Base-by-base conservation (phyloP, 768 basidiomycete genomes). In the Agaricus sinodeliciosus region DNA sequence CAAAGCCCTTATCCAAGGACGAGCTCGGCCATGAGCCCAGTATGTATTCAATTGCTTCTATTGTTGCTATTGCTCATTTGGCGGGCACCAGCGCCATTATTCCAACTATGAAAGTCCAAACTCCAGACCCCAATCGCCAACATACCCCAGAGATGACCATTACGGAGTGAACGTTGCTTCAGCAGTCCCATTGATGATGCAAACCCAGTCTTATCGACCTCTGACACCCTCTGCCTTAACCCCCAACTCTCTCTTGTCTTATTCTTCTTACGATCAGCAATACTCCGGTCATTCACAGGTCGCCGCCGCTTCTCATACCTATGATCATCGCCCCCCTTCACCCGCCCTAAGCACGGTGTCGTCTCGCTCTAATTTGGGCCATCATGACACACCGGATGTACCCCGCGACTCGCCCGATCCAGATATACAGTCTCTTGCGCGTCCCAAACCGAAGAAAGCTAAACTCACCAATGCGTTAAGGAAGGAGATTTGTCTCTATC, bases 391-490 rank as follows among this genome's bases (percentile, higher is more conserved):
- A 22, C 61, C 60, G 34, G 53, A 55, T 27, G 56, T 59, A 7
- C 52, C 59, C 37, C 57, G 35, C 43, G 63, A 26, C 60, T 63
- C 48, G 42, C 57, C 15, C 57, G 54, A 54, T 19, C 45, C 39
- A 12, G 52, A 54, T 28, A 13, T 40, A 9, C 15, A 12, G 15
- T 48, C 44, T 4, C 53, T 56, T 28, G 39, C 56, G n/a, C 34
- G 41, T n/a, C 45, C 53, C 15, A 58, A 49, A 36, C 45, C 39
- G 16, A 54, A 54, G 28, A 54, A 54, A 39, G 52, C 52, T 18
- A 82, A 86, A 46, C 80, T 94, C 40, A 82, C 80, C 62, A 86
- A 86, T 63, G 72, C 76, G 26, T 85, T 90, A 62, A 82, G 88
- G 58, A 85, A 83, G 63, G 72, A 75, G 13, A 92, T 94, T 52